A percentile compares a stretch with the other conserved stretches of the same genome.
Conservation (phyloP, 345 rosid genomes). For the rapeseed (Brassica napus) region DNA sequence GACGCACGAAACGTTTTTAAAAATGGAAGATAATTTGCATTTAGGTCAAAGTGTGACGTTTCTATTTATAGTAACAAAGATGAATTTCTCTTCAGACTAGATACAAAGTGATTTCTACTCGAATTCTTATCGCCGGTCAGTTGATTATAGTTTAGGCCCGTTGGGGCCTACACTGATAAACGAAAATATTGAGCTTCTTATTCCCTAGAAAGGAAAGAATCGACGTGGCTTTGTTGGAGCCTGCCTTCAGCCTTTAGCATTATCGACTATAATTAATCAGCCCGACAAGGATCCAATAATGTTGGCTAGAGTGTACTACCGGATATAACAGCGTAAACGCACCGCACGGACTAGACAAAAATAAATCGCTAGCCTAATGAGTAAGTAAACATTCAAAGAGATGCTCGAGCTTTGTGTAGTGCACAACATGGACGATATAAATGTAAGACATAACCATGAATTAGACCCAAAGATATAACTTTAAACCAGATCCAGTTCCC, state of each 20-base stretch:
- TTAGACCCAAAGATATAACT: not conserved
- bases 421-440: not conserved
- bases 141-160: not conserved
- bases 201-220: not conserved
- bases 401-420: not conserved
- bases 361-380: too few species aligned
- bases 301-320: too few species aligned
- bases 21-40: not conserved
- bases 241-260: too few species aligned
- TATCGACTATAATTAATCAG: too few species aligned
- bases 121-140: not conserved
- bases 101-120: not conserved
- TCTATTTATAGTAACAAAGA: not conserved
- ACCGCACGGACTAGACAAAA: too few species aligned
- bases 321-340: too few species aligned
- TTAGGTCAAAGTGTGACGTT: not conserved
- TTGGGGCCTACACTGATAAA: not conserved
- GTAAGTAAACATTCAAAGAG: too few species aligned
- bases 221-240: not conserved
- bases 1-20: constrained; percentile 10
- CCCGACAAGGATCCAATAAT: too few species aligned
- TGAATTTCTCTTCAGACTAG: not conserved
- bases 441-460: not conserved
- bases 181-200: not conserved
- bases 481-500: not conserved